Evolutionary conservation across 495 filamentous ascomycete species (phyloP).

Genomic region (Filosporella fistucella): DNA sequence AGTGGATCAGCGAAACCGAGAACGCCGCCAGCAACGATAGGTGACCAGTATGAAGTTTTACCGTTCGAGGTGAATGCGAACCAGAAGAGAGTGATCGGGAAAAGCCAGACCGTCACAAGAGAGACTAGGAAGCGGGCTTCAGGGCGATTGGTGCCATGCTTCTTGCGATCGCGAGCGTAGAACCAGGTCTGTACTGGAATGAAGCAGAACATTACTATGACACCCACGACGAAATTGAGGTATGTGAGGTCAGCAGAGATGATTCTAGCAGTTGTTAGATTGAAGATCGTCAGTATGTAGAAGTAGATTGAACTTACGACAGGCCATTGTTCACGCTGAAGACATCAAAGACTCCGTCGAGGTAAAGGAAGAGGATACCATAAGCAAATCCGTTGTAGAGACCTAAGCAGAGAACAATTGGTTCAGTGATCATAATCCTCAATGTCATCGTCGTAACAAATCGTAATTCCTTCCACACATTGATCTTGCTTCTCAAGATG

Average conservation of each 20-base stretch:
- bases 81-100: conserved; percentile 33
- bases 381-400: conserved; percentile 34
- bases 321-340: conserved; percentile 33
- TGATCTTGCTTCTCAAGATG: conserved; percentile 24
- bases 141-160: conserved; percentile 26
- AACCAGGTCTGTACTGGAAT: conserved; percentile 34
- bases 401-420: conserved; percentile 31
- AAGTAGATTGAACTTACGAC: conserved; percentile 22
- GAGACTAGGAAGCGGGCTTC: conserved; percentile 35
- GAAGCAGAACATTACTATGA: conserved; percentile 31
- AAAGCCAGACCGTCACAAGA: conserved; percentile 31
- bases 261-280: conserved; percentile 20
- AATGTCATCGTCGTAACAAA: conserved; percentile 35
- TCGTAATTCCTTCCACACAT: conserved; percentile 29
- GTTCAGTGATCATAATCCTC: conserved; percentile 32
- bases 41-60: conserved; percentile 32
- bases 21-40: conserved; percentile 29
- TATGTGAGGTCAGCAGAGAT: conserved; percentile 33
- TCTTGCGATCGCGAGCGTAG: conserved; percentile 29
- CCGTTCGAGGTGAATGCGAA: conserved; percentile 34
- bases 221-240: conserved; percentile 34
- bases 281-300: neutral
- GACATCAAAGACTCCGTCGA: conserved; percentile 35
- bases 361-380: conserved; percentile 30
- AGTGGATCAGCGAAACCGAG: conserved; percentile 33